Base-by-base conservation (phyloP, 2,329 filamentous ascomycete species). In the Xylariaceae sp. region DNA sequence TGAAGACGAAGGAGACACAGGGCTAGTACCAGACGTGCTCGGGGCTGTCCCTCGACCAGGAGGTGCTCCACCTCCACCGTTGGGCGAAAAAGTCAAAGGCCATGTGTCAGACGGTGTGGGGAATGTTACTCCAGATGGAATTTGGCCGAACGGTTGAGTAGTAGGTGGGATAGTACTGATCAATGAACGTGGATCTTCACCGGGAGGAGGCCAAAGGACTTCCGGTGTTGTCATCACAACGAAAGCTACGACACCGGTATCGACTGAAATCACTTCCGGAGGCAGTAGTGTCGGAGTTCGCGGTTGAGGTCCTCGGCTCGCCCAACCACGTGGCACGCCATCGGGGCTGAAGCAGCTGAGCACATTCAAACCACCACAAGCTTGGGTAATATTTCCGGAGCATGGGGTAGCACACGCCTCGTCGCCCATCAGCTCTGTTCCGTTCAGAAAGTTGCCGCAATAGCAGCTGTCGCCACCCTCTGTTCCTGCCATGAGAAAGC, bases 311-410 rank as follows among this genome's bases (percentile, higher is more conserved):
- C 62, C 60, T 11, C 50, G 42, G 34, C 56, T 62, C 5, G 61
- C 62, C 62, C 62, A 64, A 7, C 62, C 62, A 34, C 58, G 57
- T 2, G 61, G 60, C 33, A 64, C 45, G 29, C 67, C 67, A 41
- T 64, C 63, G 35, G 60, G 59, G 45, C 64, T 68, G 56, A 70
- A 78, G 44, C 76, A 66, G 45, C 64, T 71, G 40, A 77, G 63
- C 8, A 69, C 65, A 63, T 68, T 67, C 43, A 59, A 50, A 14
- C 76, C 77, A 37, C 78, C 79, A 54, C 79, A 82, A 5, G 66
- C 65, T 56, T 78, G 64, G 10, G 56, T 60, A 2, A 50, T 49
- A 51, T 78, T 71, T 19, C 75, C 77, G 41, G 71, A 68, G 57
- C 79, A 82, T 1, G 71, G 62, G 55, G 69, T 72, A 34, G 62